Base-by-base conservation (phyloP, 345 rosid genomes). In the Erysimum cheiranthoides region DNA sequence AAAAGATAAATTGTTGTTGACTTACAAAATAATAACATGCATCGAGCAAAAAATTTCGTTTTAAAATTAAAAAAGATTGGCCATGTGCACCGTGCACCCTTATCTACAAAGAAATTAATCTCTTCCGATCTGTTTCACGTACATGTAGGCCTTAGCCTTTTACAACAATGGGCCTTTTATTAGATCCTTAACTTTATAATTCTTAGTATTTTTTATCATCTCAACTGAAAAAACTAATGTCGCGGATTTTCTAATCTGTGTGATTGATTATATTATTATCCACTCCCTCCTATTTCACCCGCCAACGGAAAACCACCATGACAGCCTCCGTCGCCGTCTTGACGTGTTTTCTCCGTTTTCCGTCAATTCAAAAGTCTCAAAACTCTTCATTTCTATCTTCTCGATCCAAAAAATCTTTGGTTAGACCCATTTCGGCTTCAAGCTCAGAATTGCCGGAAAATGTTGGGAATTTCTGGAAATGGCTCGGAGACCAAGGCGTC, bases 401-500 rank as follows among this genome's bases (percentile, higher is more conserved):
- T 39, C 42, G 67, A 31, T 61, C 76, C 43, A 50, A 68, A 40
- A 70, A 40, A 74, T 71, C 77, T 18, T 78, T 62, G 38, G 74
- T 43, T 34, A 78, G 56, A 76, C 67, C 82, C 38, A 73, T 78
- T 27, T 70, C 71, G n/a, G 75, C 82, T 18, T 72, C 70, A 11
- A 42, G 17, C 70, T 66, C 73, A 5, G 73, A 78, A 46, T 34
- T 75, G 68, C 73, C 84, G 10, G 76, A 79, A 25, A 70, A 84
- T 17, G 72, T 90, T 58, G 74, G 82, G n/a, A 84, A 79, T 25
- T 94, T 90, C 86, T 94, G 96, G 97, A 73, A 88, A 43, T 94
- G 98, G 98, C 90, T 94, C 66, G 70, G 35, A 18, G 85, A 83
- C 38, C 85, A 80, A 74, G 90, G 90, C 39, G 86, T 86, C 5